Evolutionary conservation across 176 grass and related monocot genomes (phyloP), one percentile per base, ranked within the genome.

Genomic region (Raddia distichophylla): DNA sequence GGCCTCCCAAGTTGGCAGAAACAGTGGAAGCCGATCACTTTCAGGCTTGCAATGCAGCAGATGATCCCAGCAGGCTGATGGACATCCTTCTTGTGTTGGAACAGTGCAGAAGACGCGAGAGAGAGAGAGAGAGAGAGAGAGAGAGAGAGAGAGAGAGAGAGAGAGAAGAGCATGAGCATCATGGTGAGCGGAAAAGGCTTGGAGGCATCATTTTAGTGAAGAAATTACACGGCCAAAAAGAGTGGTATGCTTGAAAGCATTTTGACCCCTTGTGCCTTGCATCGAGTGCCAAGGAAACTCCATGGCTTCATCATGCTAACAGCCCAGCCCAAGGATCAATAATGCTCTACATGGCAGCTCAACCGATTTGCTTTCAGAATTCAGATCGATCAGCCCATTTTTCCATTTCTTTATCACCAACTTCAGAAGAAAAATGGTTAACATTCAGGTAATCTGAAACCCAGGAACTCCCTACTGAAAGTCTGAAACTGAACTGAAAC

Each of bases 171-270:
- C 33, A 32, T 32, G 37, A 67, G n/a, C 74, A 76, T 76, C 55
- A 61, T 33, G 64, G 35, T 69, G 48, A 50, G 55, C 16, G 66
- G 17, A 89, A 82, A 73, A 77, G 58, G 65, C 33, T 13, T 3
- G 7, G 20, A 73, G 64, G 51, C 64, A 90, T 90, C 79, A 90
- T 86, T 86, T 54, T 69, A 77, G 46, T 12, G 45, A 79, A 86
- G 88, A 83, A 86, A 69, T 80, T 17, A 50, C 71, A 35, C 5
- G 73, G 60, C 67, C 78, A 83, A 86, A 83, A 74, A 56, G 69
- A 46, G 56, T 69, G 84, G 56, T 45, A 83, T 67, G 79, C 74
- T 90, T 42, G 79, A 86, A 83, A 60, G 83, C 88, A 81, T 62
- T 85, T 90, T 83, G 88, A 90, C 88, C 73, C 68, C 5, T 8